A percentile compares a stretch with the other conserved stretches of the same genome.
These are phyloP conservation scores for Salix brachista DNA, from an alignment of 345 rosid genomes.

Conservation along the genomic window DNA sequence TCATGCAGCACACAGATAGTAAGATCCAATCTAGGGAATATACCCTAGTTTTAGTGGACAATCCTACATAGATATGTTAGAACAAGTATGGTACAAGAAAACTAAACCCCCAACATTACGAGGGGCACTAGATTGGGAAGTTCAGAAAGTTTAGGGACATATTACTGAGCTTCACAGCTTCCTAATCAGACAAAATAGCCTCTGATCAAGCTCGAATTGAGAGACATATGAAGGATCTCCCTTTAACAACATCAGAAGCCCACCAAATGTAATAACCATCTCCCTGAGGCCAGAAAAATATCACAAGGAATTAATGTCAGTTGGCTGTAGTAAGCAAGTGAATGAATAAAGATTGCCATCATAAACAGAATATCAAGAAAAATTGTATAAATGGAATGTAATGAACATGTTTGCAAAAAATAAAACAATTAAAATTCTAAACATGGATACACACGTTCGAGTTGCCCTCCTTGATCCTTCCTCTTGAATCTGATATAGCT, in stretches of 20 bases:
- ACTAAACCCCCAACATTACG: too few relatives aligned
- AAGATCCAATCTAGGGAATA: too few relatives aligned
- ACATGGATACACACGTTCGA: not conserved
- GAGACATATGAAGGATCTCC: conserved; percentile 67
- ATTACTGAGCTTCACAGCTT: conserved; percentile 32
- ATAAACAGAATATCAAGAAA: not conserved
- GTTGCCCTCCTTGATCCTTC: not conserved
- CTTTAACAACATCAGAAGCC: conserved; percentile 73
- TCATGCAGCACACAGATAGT: too few relatives aligned
- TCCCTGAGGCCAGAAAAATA: conserved; percentile 43
- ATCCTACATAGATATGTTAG: too few relatives aligned
- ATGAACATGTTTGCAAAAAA: not conserved
- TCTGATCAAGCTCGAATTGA: conserved; percentile 75
- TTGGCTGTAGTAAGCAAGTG: not conserved
- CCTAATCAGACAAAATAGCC: conserved; percentile 68
- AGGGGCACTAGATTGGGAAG: too few relatives aligned
- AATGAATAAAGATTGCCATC: not conserved
- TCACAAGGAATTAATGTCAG: not conserved
- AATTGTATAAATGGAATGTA: too few relatives aligned
- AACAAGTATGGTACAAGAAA: too few relatives aligned
- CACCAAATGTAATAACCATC: conserved; percentile 68
- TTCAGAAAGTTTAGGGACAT: not conserved
- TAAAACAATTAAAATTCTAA: not conserved
- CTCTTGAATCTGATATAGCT: not conserved
- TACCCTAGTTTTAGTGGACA: too few relatives aligned